Base-by-base conservation (phyloP, 169 alveolate species). In the Eimeria maxima region DNA sequence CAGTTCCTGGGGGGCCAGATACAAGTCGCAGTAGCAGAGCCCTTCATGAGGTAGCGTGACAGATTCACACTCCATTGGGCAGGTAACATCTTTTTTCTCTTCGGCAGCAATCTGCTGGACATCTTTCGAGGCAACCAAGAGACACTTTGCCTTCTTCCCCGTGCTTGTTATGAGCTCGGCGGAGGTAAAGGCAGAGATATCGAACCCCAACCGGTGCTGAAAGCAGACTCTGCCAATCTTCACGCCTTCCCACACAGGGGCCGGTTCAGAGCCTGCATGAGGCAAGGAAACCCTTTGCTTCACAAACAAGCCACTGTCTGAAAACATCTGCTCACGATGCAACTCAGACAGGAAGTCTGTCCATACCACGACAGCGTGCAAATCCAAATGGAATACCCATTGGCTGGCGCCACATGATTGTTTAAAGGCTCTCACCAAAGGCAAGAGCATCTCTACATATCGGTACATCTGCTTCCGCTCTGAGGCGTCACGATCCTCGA, bases 331-430 rank as follows among this genome's bases (percentile, higher is more conserved):
- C 53, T 65, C 83, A 65, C 80, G 83, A 65, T 87, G 94, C 94
- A 87, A 50, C 84, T 87, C 94, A 60, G 94, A 24, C 84, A 45
- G 22, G 57, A 87, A 63, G 83, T 60, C 94, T 38, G 94, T 87
- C 94, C 94, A 87, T 27, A 87, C 83, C 84, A 65, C 94, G 8
- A 87, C 94, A 18, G 83, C 94, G 74, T 87, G 94, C 78, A 87
- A 55, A 50, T 87, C 83, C 53, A 87, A 71, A 53, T 87, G 94
- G 55, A 87, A 65, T 13, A 87, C 13, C 94, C 69, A 87, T 33
- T 42, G 83, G 63, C 63, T 57, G 76, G 33, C 33, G 65, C 81
- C 81, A 22, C 24, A 16, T 6, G 65, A 67, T 65, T 87, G 94
- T 67, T 87, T 67, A 44, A 87, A 87, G 44, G 47, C 84, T n/a